These are phyloP conservation scores for Cutaneotrichosporon dermatis DNA, from an alignment of 1,284 basidiomycete species.

Conservation along the genomic window DNA sequence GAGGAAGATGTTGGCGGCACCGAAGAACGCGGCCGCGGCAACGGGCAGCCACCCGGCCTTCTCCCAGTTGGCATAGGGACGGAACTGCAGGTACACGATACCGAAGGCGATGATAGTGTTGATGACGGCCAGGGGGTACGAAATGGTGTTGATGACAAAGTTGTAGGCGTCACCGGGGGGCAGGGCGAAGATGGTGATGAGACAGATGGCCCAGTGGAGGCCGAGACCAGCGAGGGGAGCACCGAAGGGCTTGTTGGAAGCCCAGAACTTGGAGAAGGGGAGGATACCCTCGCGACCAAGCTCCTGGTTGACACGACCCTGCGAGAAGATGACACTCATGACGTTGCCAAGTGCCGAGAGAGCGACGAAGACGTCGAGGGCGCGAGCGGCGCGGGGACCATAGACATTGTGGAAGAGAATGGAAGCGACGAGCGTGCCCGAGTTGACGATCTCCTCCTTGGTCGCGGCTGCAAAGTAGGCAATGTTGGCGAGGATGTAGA, in stretches of 20 bases:
- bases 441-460: conserved; percentile 33
- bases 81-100: conserved; percentile 17
- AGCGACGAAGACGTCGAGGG: conserved; percentile 37
- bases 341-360: conserved; percentile 43
- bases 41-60: conserved; percentile 5
- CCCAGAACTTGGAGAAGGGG: conserved; percentile 43
- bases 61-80: conserved; percentile 12
- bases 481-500: conserved; percentile 37
- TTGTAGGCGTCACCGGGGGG: conserved; percentile 58
- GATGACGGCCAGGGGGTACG: conserved; percentile 19
- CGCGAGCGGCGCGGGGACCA: conserved; percentile 40
- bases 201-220: conserved; percentile 51
- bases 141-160: conserved; percentile 41
- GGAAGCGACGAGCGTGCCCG: conserved; percentile 40
- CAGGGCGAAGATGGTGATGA: conserved; percentile 57
- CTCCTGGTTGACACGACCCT: conserved; percentile 35
- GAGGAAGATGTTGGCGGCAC: conserved; percentile 20
- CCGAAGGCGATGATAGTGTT: conserved; percentile 17
- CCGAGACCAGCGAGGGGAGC: conserved; percentile 22
- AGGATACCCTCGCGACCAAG: conserved; percentile 44
- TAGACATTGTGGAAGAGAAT: conserved; percentile 46
- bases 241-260: conserved; percentile 38
- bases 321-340: conserved; percentile 48
- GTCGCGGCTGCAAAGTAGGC: conserved; percentile 50
- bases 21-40: conserved; percentile 11